Evolutionary conservation across 2,329 filamentous ascomycete genomes (phyloP).

Genomic region (Talaromyces sp.): DNA sequence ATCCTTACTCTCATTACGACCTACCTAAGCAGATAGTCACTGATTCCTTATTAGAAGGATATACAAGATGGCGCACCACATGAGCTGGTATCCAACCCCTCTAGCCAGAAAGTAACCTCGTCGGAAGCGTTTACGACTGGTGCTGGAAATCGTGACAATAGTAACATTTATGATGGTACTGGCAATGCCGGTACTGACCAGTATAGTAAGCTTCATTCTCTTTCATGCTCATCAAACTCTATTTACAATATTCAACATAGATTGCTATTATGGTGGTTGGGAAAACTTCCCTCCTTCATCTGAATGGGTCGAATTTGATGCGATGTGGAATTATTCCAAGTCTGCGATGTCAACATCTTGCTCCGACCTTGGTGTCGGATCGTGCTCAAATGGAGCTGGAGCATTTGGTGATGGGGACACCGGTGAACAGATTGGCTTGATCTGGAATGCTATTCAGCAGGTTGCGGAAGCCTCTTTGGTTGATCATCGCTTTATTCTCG

Average conservation of each 20-base stretch:
- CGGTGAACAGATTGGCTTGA: constrained; percentile 12
- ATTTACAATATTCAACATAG: not conserved
- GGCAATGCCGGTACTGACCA: constrained; percentile 10
- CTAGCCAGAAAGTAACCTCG: constrained; percentile 14
- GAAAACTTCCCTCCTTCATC: constrained; percentile 9
- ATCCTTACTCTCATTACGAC: not conserved
- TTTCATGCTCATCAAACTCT: not conserved
- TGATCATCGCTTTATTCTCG: constrained; percentile 17
- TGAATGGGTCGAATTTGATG: constrained; percentile 16
- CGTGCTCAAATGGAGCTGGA: constrained; percentile 6
- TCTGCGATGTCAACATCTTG: constrained; percentile 14
- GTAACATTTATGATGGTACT: constrained; percentile 15
- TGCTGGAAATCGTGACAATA: constrained; percentile 11
- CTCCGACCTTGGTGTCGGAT: constrained; percentile 11
- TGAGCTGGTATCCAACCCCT: constrained; percentile 9
- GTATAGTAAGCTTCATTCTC: constrained; percentile 1
- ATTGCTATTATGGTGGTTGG: constrained; percentile 16
- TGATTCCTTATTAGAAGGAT: constrained; percentile 4
- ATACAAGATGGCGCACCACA: constrained; percentile 12
- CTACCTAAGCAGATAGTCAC: not conserved
- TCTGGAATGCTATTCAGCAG: constrained; percentile 17
- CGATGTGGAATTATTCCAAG: constrained; percentile 17
- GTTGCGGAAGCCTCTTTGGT: constrained; percentile 13
- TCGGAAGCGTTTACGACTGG: constrained; percentile 12
- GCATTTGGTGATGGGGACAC: constrained; percentile 12